Base-by-base conservation (phyloP, 108 stramenopile genomes). In the Pseudonitzschia delicatissima region DNA sequence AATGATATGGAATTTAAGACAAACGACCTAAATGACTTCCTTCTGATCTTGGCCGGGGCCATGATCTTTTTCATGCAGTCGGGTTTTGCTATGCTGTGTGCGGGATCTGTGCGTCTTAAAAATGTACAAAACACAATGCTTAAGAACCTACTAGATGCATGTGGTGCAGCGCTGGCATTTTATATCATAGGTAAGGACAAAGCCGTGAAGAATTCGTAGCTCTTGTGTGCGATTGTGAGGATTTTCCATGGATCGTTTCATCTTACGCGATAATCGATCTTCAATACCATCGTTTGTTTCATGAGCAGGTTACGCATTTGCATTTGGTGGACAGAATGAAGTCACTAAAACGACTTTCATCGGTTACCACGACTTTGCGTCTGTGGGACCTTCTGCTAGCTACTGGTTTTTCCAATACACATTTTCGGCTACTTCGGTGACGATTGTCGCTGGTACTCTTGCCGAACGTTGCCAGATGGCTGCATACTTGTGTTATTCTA, bases 401-500 rank as follows among this genome's bases (percentile, higher is more conserved):
- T 83, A 81, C 60, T 90, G 83, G 88, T 80, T 97, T 36, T 94
- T 91, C 60, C 86, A 95, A 77, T 88, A 87, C 61, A 78, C 87
- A 8, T 94, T 93, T 68, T 80, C 83, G 25, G 90, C 96, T 8
- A 87, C 90, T 17, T 78, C 88, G 39, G 90, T 85, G 25, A 92
- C 91, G 15, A 97, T 97, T 62, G 95, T 97, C 29, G 92, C 94
- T 27, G 96, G 96, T 20, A 85, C 94, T 11, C 72, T 97, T 44
- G 96, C 96, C 35, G 96, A 94, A 64, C 86, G 96, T 39, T 88
- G 87, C 53, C 83, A 87, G 72, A 83, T 94, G 85, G 66, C 67
- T 20, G 87, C 89, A 5, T 93, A 93, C 79, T 58, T 93, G 34
- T 80, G 85, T 65, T 94, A 90, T 69, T 81, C 85, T 21, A 62